These are phyloP conservation scores for Penicillium sp. DNA, from an alignment of 2,329 filamentous ascomycete species.

Conservation along the genomic window DNA sequence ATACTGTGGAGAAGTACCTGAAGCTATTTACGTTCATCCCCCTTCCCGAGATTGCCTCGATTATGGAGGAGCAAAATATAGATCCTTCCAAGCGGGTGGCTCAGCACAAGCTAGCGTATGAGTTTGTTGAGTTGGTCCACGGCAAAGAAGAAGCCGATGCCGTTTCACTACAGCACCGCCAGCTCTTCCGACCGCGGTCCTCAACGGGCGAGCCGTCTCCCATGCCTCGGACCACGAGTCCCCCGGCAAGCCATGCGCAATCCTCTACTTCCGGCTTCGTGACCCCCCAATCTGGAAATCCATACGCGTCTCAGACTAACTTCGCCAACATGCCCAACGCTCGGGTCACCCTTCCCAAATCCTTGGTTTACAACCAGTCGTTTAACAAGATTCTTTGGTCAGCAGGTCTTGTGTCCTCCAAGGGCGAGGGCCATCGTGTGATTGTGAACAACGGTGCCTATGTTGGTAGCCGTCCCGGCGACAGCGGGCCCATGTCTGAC, in stretches of 20 bases:
- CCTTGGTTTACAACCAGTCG: constrained; percentile 50
- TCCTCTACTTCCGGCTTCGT: constrained; percentile 27
- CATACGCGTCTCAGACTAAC: constrained; percentile 41
- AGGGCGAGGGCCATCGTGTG: constrained; percentile 54
- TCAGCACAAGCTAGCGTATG: constrained; percentile 79
- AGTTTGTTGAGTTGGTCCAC: constrained; percentile 80
- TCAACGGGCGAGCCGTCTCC: constrained; percentile 39
- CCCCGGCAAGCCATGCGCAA: constrained; percentile 19
- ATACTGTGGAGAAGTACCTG: constrained; percentile 76
- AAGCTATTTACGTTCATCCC: constrained; percentile 91
- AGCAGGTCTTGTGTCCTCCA: constrained; percentile 54
- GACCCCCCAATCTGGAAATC: constrained; percentile 40
- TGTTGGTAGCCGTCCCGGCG: constrained; percentile 47
- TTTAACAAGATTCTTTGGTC: constrained; percentile 54
- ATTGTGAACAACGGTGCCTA: constrained; percentile 54
- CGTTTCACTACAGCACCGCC: constrained; percentile 60
- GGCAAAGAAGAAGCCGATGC: constrained; percentile 64
- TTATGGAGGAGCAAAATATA: constrained; percentile 68
- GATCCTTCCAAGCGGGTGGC: constrained; percentile 73
- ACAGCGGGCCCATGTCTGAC: constrained; percentile 44
- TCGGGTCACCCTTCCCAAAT: constrained; percentile 50
- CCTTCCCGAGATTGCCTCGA: constrained; percentile 61
- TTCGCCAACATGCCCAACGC: constrained; percentile 40
- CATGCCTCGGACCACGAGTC: constrained; percentile 22
- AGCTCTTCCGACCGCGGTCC: constrained; percentile 44